phyloP scores from a whole-genome alignment of 139 green algal species.

The Bryopsis sp. region DNA sequence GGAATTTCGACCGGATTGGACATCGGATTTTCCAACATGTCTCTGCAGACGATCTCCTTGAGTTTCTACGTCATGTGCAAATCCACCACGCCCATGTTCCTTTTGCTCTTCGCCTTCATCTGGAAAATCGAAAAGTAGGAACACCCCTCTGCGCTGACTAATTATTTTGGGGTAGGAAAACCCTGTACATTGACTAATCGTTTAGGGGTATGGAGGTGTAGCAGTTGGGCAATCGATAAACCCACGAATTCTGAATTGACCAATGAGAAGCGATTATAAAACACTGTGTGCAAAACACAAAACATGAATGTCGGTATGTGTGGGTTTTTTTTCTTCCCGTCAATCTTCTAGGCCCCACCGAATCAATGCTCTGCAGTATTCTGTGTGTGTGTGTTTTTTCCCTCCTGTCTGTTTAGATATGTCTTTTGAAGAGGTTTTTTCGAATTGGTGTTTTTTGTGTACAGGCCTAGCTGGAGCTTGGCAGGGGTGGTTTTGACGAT shows the following conservation, averaged over 20 bases:
- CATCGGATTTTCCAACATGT: constrained; percentile 89
- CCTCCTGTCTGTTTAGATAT: neutral
- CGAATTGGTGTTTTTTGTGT: constrained; percentile 5
- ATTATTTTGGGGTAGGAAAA: too few relatives aligned
- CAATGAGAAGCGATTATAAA: too few relatives aligned
- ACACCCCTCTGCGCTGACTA: too few relatives aligned
- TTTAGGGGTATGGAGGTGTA: too few relatives aligned
- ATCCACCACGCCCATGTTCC: constrained; percentile 81
- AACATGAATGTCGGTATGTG: neutral
- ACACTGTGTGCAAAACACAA: too few relatives aligned
- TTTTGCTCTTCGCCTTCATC: constrained; percentile 86
- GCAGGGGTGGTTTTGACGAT: constrained; percentile 72
- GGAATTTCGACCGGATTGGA: constrained; percentile 79
- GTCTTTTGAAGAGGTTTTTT: neutral
- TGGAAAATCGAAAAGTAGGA: constrained; percentile 76
- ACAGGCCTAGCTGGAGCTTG: constrained; percentile 62
- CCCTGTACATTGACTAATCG: too few relatives aligned
- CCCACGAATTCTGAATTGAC: too few relatives aligned
- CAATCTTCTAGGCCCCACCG: neutral
- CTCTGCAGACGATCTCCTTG: constrained; percentile 79
- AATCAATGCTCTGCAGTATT: neutral
- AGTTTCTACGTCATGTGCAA: constrained; percentile 97
- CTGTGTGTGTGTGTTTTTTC: neutral
- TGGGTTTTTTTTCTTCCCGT: neutral
- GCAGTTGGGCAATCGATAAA: too few relatives aligned